These are phyloP conservation scores for Casaregolazyma suthepensis DNA, from an alignment of 1,139 yeast genomes.

Conservation along the genomic window DNA sequence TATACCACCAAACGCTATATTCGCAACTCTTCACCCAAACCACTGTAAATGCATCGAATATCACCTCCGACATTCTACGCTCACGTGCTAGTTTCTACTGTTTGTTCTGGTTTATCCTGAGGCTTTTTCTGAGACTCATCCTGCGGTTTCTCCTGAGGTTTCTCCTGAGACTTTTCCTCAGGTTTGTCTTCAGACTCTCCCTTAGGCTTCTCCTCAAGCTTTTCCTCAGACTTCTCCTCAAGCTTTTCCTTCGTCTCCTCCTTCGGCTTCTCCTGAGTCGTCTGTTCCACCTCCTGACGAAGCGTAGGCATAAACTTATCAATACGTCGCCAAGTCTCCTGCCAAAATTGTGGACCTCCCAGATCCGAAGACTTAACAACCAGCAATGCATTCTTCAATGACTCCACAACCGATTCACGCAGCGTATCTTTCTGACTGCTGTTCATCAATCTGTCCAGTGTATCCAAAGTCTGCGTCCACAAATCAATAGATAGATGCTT, in stretches of 20 bases:
- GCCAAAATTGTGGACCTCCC: slow-evolving; percentile 39
- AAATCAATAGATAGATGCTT: slow-evolving; percentile 26
- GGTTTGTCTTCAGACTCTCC: neutral
- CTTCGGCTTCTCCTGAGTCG: slow-evolving; percentile 2
- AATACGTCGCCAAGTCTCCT: slow-evolving; percentile 41
- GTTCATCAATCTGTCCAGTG: slow-evolving; percentile 43
- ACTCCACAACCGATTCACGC: slow-evolving; percentile 56
- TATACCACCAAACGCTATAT: too few species aligned
- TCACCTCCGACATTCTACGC: neutral
- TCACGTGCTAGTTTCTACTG: neutral
- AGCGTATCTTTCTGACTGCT: slow-evolving; percentile 37
- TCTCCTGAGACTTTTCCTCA: too few species aligned
- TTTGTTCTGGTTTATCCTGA: neutral
- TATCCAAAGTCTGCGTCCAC: slow-evolving; percentile 43
- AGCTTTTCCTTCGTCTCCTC: slow-evolving; percentile 7
- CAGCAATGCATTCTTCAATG: slow-evolving; percentile 52
- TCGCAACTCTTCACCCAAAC: too few species aligned
- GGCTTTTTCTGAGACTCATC: neutral
- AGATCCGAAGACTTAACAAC: slow-evolving; percentile 38
- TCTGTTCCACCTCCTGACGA: slow-evolving; percentile 21
- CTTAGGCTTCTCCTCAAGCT: neutral
- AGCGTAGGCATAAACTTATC: slow-evolving; percentile 43
- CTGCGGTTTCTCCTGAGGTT: neutral
- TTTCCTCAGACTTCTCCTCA: slow-evolving; percentile 6
- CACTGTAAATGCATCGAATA: neutral